Percentiles rank a stretch among this genome's conserved stretches.
phyloP scores from a whole-genome alignment of 116 monocot species.

The Cymodocea nodosa region DNA sequence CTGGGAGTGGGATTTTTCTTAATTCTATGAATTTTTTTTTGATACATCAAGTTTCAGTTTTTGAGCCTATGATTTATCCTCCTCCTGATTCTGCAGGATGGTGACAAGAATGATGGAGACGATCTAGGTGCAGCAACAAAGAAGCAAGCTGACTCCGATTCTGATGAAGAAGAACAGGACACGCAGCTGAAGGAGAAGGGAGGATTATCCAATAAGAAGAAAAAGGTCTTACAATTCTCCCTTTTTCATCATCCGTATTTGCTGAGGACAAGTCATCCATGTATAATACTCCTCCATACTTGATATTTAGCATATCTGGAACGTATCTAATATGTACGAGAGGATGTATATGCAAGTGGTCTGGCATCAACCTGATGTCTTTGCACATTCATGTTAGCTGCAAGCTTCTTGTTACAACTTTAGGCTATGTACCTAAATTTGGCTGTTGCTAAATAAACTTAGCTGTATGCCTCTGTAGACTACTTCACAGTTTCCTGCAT shows the following conservation, averaged over 20 bases:
- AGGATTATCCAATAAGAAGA: conserved; percentile 83
- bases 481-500: neutral
- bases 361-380: too few relatives aligned
- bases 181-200: conserved; percentile 60
- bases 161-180: conserved; percentile 75
- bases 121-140: conserved; percentile 33
- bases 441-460: neutral
- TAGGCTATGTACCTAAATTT: too few relatives aligned
- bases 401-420: too few relatives aligned
- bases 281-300: too few relatives aligned
- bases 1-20: conserved; percentile 4
- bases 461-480: neutral
- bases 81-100: conserved; percentile 32
- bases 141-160: conserved; percentile 60
- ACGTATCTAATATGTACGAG: too few relatives aligned
- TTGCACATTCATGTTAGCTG: too few relatives aligned
- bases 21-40: neutral
- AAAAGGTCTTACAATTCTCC: conserved; percentile 33
- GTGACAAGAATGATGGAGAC: conserved; percentile 41
- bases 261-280: too few relatives aligned
- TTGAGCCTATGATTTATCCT: neutral
- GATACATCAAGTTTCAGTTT: too few relatives aligned
- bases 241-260: too few relatives aligned
- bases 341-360: too few relatives aligned
- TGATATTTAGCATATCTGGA: too few relatives aligned